A percentile compares a stretch with the other conserved stretches of the same genome.
phyloP scores from a whole-genome alignment of 2,329 filamentous ascomycete species.

The Biscogniauxia sp. region DNA sequence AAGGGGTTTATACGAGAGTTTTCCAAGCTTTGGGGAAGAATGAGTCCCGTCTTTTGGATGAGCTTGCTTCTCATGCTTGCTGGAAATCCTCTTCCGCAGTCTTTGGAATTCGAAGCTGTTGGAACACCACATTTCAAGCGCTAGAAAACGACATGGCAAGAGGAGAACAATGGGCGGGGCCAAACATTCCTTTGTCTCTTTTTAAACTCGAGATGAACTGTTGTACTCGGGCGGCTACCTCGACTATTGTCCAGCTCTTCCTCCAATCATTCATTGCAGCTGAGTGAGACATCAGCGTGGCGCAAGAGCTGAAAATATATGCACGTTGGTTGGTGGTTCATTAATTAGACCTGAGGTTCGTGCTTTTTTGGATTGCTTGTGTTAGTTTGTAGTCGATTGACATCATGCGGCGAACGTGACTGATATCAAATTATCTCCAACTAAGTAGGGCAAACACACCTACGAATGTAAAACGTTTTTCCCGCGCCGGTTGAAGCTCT shows the following conservation, averaged over 20 bases:
- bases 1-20: constrained; percentile 13
- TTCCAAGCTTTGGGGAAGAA: neutral
- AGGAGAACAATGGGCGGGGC: neutral
- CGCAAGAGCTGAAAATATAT: neutral
- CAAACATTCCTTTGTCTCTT: constrained; percentile 12
- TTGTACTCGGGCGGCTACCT: constrained; percentile 11
- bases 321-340: neutral
- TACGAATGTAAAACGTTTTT: no score
- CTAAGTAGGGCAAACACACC: no score
- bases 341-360: neutral
- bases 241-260: constrained; percentile 9
- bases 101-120: constrained; percentile 3
- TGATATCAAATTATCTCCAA: no score
- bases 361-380: neutral
- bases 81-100: constrained; percentile 5
- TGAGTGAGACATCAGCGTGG: neutral
- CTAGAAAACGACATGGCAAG: constrained; percentile 10
- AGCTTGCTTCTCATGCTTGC: neutral
- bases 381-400: neutral
- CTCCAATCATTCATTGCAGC: constrained; percentile 1
- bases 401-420: neutral
- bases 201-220: constrained; percentile 8
- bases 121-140: constrained; percentile 16
- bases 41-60: neutral
- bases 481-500: neutral